phyloP scores from a whole-genome alignment of 345 rosid genomes.

The Brassica incana region DNA sequence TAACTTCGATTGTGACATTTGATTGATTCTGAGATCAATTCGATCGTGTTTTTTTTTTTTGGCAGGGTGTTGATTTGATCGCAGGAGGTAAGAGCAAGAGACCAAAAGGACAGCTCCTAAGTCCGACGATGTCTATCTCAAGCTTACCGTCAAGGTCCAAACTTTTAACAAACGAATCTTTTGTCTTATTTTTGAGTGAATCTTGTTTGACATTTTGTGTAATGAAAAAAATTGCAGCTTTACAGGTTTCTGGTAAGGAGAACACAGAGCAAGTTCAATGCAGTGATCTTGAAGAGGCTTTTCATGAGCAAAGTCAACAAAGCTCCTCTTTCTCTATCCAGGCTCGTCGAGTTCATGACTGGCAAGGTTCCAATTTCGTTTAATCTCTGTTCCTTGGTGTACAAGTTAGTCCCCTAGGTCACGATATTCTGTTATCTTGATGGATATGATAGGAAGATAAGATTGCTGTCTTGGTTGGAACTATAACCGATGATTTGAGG shows the following conservation, averaged over 20 bases:
- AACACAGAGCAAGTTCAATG: slow-evolving; percentile 86
- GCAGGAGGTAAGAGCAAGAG: slow-evolving; percentile 98
- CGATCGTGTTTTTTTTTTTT: slow-evolving; percentile 8
- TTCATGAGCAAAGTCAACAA: no score
- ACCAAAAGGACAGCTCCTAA: slow-evolving; percentile 83
- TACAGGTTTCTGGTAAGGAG: slow-evolving; percentile 90
- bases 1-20: neutral
- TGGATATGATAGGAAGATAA: no score
- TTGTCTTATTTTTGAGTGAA: neutral
- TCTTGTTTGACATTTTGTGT: neutral
- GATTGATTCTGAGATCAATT: slow-evolving; percentile 10
- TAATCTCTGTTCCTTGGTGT: no score
- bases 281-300: slow-evolving; percentile 58
- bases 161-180: neutral
- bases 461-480: no score
- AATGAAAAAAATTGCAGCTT: slow-evolving; percentile 47
- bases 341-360: no score
- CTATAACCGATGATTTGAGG: no score
- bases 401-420: no score
- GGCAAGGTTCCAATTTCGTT: no score
- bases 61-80: slow-evolving; percentile 86
- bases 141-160: slow-evolving; percentile 83
- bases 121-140: slow-evolving; percentile 93
- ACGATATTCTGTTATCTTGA: no score
- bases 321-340: no score